Percentiles rank a stretch among this genome's conserved stretches.
Conservation (phyloP, 2,329 filamentous ascomycete genomes). For the Penicillium paneum region DNA sequence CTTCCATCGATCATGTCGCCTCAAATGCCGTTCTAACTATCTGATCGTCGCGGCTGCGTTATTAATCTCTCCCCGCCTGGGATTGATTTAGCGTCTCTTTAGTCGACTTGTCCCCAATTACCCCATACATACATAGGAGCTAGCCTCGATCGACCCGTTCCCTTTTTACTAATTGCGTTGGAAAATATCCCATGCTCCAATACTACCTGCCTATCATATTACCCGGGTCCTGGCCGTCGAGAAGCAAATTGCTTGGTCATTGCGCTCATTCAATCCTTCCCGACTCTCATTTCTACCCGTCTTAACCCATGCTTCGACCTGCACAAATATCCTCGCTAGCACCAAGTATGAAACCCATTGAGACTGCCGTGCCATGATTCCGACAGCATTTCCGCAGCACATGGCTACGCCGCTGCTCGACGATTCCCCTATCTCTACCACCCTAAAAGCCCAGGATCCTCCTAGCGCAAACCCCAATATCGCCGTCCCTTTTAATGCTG, state of each 20-base stretch:
- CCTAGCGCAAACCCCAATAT: constrained; percentile 9
- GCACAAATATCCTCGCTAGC: not conserved
- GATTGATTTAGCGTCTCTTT: not conserved
- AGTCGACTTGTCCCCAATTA: not conserved
- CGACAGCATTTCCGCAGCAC: constrained; percentile 31
- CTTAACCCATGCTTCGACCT: not conserved
- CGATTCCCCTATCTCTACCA: constrained; percentile 19
- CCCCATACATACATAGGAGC: constrained; percentile 2
- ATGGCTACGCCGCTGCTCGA: constrained; percentile 34
- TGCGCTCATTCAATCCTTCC: not conserved
- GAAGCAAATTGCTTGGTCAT: not conserved
- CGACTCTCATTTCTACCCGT: not conserved
- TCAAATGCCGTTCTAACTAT: constrained; percentile 8
- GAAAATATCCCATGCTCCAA: not conserved
- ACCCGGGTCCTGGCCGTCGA: not conserved
- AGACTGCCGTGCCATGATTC: constrained; percentile 35
- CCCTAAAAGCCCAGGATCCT: constrained; percentile 18
- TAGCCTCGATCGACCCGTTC: not conserved
- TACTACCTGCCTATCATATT: not conserved
- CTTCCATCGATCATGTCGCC: constrained; percentile 11
- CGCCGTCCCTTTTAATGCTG: constrained; percentile 9
- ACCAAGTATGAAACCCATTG: constrained; percentile 29
- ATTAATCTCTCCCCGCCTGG: constrained; percentile 13
- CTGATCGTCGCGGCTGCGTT: not conserved
- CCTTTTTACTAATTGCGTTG: not conserved